Conservation (phyloP, 192 early-diverging fungal genomes). For the Piromyces finnis region DNA sequence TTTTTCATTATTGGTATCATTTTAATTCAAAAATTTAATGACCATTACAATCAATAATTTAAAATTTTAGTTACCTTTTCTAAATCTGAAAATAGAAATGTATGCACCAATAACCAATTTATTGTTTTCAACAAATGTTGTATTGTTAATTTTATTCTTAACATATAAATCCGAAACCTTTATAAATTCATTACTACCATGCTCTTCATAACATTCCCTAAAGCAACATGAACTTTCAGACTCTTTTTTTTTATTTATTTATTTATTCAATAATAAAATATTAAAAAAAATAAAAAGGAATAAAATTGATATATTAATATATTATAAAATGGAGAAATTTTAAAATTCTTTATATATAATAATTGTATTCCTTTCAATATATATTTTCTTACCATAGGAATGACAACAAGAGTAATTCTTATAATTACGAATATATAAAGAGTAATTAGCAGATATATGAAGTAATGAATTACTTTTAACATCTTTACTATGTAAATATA, state of each 20-base stretch:
- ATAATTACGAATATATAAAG: neutral
- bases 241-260: no score
- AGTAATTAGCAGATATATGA: neutral
- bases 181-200: neutral
- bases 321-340: no score
- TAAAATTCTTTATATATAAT: no score
- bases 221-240: no score
- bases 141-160: neutral
- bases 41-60: no score
- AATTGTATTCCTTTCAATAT: no score
- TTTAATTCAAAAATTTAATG: no score
- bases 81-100: neutral
- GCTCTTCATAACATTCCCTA: neutral
- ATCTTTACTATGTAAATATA: neutral
- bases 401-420: neutral
- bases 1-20: no score
- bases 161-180: neutral
- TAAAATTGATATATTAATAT: no score
- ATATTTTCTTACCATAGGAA: neutral
- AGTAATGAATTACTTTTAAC: neutral
- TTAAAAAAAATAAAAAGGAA: no score
- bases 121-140: neutral
- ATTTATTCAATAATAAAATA: no score
- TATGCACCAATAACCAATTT: neutral
- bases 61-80: neutral